Conservation (phyloP, 1,284 basidiomycete species). For the Trichosporon asahii region DNA sequence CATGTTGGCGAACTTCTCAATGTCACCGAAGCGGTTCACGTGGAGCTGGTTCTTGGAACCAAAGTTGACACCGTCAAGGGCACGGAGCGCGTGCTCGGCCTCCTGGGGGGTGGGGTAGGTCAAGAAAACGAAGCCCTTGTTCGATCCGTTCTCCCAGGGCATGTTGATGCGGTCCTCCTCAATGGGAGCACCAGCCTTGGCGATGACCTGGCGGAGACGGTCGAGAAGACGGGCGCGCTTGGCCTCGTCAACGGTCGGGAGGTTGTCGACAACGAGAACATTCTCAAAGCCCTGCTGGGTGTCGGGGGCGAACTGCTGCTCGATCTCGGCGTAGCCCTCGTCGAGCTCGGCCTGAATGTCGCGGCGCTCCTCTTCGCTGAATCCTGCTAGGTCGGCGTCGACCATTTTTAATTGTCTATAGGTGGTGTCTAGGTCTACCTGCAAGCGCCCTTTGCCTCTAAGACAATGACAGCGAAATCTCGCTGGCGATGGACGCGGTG, state of each 20-base stretch:
- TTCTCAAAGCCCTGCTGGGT: constrained; percentile 73
- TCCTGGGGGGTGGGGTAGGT: constrained; percentile 79
- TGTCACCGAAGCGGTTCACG: constrained; percentile 87
- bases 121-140: constrained; percentile 87
- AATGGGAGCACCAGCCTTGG: constrained; percentile 70
- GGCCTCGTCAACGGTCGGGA: constrained; percentile 77
- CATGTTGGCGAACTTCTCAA: constrained; percentile 77
- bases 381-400: constrained; percentile 20
- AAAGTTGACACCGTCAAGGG: constrained; percentile 83
- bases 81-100: constrained; percentile 73
- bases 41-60: constrained; percentile 79
- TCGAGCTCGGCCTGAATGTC: constrained; percentile 64
- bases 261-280: constrained; percentile 78
- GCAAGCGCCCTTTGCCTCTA: not conserved
- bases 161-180: constrained; percentile 73
- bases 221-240: constrained; percentile 73
- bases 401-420: constrained; percentile 8
- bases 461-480: constrained; percentile 2
- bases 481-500: not conserved
- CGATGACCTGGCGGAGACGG: constrained; percentile 78
- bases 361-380: constrained; percentile 58
- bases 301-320: constrained; percentile 80
- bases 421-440: constrained; percentile 6
- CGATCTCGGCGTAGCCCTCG: constrained; percentile 77
- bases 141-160: constrained; percentile 76